Evolutionary conservation across 345 rosid genomes (phyloP).

Genomic region (Carallia pectinifolia): DNA sequence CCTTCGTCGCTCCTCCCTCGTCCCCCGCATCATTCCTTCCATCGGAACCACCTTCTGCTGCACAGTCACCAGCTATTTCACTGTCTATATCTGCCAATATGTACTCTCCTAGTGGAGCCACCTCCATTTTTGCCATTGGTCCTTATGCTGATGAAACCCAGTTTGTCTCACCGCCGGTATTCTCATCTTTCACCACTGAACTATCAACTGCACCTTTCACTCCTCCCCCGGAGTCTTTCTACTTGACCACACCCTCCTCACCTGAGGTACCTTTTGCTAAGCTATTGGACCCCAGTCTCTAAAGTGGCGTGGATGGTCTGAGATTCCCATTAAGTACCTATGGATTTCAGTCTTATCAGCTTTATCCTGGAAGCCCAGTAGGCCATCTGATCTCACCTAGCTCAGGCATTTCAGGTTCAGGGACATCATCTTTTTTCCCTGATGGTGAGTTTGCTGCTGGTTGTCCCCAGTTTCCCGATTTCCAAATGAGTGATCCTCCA

Average conservation of each 20-base stretch:
- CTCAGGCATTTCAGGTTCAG: slow-evolving; percentile 85
- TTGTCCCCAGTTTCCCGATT: slow-evolving; percentile 50
- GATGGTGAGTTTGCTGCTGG: slow-evolving; percentile 50
- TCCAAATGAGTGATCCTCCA: slow-evolving; percentile 57
- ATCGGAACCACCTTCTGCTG: slow-evolving; percentile 83
- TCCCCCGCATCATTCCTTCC: slow-evolving; percentile 95
- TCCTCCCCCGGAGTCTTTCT: slow-evolving; percentile 84
- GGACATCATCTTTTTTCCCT: slow-evolving; percentile 86
- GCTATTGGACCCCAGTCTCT: slow-evolving; percentile 51
- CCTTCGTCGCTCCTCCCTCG: slow-evolving; percentile 91
- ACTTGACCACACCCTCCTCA: slow-evolving; percentile 87
- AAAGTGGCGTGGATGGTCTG: slow-evolving; percentile 33
- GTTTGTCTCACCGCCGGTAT: slow-evolving; percentile 89
- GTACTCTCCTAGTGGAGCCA: slow-evolving; percentile 67
- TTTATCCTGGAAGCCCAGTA: slow-evolving; percentile 90
- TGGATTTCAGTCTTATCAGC: slow-evolving; percentile 78
- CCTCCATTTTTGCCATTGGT: slow-evolving; percentile 88
- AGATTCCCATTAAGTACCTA: slow-evolving; percentile 52
- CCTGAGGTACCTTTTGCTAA: slow-evolving; percentile 99
- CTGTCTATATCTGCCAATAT: slow-evolving; percentile 58
- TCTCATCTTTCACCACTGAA: slow-evolving; percentile 88
- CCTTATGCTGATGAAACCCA: slow-evolving; percentile 95
- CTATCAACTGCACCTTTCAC: slow-evolving; percentile 97
- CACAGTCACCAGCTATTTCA: slow-evolving; percentile 75
- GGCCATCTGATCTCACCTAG: slow-evolving; percentile 86